Base-by-base conservation (phyloP, 2,329 filamentous ascomycete genomes). In the Thelonectria discophora region DNA sequence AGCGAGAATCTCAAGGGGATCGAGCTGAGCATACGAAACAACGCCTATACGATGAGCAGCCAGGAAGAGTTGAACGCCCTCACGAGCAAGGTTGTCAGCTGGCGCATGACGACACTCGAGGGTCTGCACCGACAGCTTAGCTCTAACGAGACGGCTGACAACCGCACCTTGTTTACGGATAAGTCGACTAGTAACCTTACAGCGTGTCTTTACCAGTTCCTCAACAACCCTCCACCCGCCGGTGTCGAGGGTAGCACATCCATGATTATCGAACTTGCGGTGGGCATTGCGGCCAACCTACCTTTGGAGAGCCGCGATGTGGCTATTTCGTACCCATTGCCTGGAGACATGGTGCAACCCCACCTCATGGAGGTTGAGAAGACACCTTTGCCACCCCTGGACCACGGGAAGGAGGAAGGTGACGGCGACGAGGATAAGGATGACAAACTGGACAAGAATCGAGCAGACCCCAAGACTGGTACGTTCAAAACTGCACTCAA, bases 221-320 rank as follows among this genome's bases (percentile, higher is more conserved):
- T 98, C 50, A 84, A 87, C 58, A 90, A 92, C 11, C 92, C 93
- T 2, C 86, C 92, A 1, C 92, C 93, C 0, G 79, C 88, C 1
- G 94, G 93, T 9, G 85, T 98, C n/a, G 90, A 94, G 67, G 93
- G 92, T 53, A 93, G 92, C 65, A 91, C 94, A 2, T 89, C 90
- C 56, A 97, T 95, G 88, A 98, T 99, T 75, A 86, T 97, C 56
- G 94, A 97, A 77, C 84, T 98, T 52, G 93, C 94, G 0, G 86
- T 98, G 30, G 90, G 89, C 63, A 93, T 99, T 65, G 88, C 92
- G 1, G 86, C 90, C 60, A 96, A 97, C 74, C 80, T 98, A 47
- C 94, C 95, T 0, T 80, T 97, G 40, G 95, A 99, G 78, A 95
- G 92, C 69, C 88, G 95, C 65, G 95, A 98, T 72, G 92, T 99